phyloP scores from a whole-genome alignment of 345 rosid genomes.

The Raphanus sativus region DNA sequence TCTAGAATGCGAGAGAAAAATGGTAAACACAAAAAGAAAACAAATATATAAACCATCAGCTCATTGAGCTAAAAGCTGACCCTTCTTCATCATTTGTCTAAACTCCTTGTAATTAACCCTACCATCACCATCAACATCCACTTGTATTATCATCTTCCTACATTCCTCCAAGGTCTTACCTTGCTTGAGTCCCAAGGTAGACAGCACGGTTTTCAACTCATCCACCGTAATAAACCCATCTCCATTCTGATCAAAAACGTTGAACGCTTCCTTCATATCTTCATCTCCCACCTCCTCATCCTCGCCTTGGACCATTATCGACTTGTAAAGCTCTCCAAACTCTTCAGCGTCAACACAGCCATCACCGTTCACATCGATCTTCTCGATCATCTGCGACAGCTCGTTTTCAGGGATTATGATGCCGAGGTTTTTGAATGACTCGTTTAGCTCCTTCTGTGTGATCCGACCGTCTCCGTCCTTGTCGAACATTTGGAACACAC shows the following conservation, averaged over 20 bases:
- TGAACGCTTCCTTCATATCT: constrained; percentile 79
- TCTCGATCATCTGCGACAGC: constrained; percentile 45
- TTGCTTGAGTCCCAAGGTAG: constrained; percentile 71
- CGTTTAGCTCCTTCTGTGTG: constrained; percentile 54
- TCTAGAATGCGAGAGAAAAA: neutral
- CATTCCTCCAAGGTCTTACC: constrained; percentile 73
- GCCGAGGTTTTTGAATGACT: constrained; percentile 65
- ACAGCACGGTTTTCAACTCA: constrained; percentile 64
- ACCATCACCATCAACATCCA: constrained; percentile 91
- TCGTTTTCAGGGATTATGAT: constrained; percentile 62
- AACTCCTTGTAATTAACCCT: constrained; percentile 57
- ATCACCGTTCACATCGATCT: constrained; percentile 53
- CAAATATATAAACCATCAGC: constrained; percentile 15
- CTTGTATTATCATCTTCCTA: constrained; percentile 67
- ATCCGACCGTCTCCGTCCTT: constrained; percentile 77
- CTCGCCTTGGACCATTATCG: constrained; percentile 51
- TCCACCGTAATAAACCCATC: constrained; percentile 82
- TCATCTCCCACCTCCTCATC: constrained; percentile 53
- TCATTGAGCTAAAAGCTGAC: constrained; percentile 34
- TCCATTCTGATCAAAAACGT: constrained; percentile 73
- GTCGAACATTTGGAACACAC: constrained; percentile 78
- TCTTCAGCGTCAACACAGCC: constrained; percentile 63
- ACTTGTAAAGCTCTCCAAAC: constrained; percentile 57
- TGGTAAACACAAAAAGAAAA: neutral
- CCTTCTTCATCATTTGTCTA: constrained; percentile 56